Base-by-base conservation (phyloP, 495 filamentous ascomycete genomes). In the Penicillium salamii region DNA sequence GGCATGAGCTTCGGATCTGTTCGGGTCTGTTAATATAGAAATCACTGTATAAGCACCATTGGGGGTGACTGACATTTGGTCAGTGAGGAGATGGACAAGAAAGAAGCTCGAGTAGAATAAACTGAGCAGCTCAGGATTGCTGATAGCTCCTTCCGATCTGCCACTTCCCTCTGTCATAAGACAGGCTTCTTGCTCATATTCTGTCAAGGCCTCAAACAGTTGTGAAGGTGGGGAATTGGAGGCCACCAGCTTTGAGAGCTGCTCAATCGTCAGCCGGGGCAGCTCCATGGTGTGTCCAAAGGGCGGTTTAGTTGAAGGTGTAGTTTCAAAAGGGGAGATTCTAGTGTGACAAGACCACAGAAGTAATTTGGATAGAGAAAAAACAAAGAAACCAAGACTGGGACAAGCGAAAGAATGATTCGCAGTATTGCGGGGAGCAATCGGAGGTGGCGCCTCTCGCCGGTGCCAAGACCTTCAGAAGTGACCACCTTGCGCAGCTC, bases 1-100 rank as follows among this genome's bases (percentile, higher is more conserved):
- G 21, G 74, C 71, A 12, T 78, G 76, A 45, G 78, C 77, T 72
- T 80, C 78, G 28, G 69, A 63, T 44, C 78, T 81, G 44, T 53
- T 5, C 32, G 15, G 18, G 15, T 42, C 28, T 11, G 23, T 46
- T 20, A 49, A 41, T 53, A 9, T 39, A 33, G 42, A 13, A 12
- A 6, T 21, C 8, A 32, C 11, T 9, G 23, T 24, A 45, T 29
- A n/a, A 46, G 1, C 14, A 32, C 19, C 20, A 17, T 9, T 29
- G 11, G 13, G 3, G 32, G 14, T 7, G 1, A 56, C 66, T 66
- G 38, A 81, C 78, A 79, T 59, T 58, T 81, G 69, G 39, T 79
- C 67, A 7, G 68, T 72, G 41, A 80, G 68, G 40, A 81, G 72
- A 29, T 78, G 74, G 7, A 76, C 65, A 43, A 81, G 68, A 49